phyloP scores from a whole-genome alignment of 2,329 filamentous ascomycete genomes.

The Elsinoe perseae region DNA sequence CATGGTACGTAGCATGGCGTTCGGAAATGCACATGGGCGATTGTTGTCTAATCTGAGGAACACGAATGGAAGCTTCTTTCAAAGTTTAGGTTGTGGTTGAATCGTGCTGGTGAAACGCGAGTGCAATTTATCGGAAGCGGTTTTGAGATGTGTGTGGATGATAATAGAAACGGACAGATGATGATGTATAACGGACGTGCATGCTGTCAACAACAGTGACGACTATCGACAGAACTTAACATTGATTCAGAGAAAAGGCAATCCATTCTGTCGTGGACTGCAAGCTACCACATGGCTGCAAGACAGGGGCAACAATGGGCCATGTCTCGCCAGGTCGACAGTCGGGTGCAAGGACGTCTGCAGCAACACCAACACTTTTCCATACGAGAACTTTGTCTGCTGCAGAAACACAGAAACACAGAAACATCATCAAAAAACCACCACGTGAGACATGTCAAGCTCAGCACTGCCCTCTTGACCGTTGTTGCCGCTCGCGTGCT shows the following conservation, averaged over 20 bases:
- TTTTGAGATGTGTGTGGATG: neutral
- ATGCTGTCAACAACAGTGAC: neutral
- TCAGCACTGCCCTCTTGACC: neutral
- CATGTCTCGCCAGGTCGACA: neutral
- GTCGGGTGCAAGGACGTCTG: neutral
- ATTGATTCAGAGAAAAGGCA: neutral
- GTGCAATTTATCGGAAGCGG: slow-evolving; percentile 3
- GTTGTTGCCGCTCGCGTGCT: neutral
- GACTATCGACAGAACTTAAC: neutral
- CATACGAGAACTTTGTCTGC: neutral
- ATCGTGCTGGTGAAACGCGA: slow-evolving; percentile 11
- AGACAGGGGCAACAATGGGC: neutral
- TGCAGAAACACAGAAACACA: too few species aligned
- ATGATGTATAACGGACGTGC: neutral
- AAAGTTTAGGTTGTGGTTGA: neutral
- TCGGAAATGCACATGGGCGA: slow-evolving; percentile 1
- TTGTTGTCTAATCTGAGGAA: slow-evolving; percentile 5
- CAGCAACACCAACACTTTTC: neutral
- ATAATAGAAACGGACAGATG: neutral
- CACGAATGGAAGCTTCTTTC: slow-evolving; percentile 3
- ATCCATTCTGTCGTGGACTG: neutral
- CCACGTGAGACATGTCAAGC: neutral
- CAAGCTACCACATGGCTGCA: neutral
- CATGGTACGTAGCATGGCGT: neutral
- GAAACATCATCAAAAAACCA: neutral